Evolutionary conservation across 768 basidiomycete species (phyloP), one percentile per base, ranked within the genome.

Genomic region (Hortiboletus campestris): DNA sequence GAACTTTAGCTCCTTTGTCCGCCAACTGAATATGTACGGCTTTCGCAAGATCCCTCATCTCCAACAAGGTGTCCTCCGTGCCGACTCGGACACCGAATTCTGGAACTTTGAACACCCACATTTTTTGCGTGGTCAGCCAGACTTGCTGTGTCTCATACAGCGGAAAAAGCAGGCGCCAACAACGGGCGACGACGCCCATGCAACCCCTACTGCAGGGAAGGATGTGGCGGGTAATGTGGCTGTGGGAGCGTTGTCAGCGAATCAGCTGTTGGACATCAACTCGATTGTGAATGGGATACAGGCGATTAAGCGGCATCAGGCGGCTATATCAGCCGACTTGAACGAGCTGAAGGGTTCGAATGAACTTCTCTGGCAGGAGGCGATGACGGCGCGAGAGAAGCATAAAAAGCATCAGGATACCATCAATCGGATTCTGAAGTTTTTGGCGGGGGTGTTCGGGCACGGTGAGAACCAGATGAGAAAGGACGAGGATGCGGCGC

Each of bases 41-140:
- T 96, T 95, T 72, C 91, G 93, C 76, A 95, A 95, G 75, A 92
- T 98, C 45, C 95, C 94, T 0, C 94, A 98, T 68, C 84, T 98
- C 19, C 94, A 96, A 66, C 91, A 96, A 71, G 94, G 95, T 44
- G 94, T 93, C 28, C 80, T 98, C 58, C 89, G 86, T 67, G 82
- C 84, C 69, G 91, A 94, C 55, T 78, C 82, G 50, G 89, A 88
- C 59, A 84, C 82, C 44, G 93, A 95, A 65, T 82, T 86, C 51
- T 91, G 89, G 88, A 93, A 98, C 71, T 99, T 98, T 72, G 85
- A 85, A 56, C 93, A 97, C 69, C 84, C 86, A 4, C 85, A 91
- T 70, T 99, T 99, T 68, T 84, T 85, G 63, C 83, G 91, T 4
- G 93, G 84, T 17, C 93, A 96, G 63, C 92, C 91, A 11, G 91